Evolutionary conservation across 2,329 filamentous ascomycete genomes (phyloP).

Genomic region (Botrytis squamosa): DNA sequence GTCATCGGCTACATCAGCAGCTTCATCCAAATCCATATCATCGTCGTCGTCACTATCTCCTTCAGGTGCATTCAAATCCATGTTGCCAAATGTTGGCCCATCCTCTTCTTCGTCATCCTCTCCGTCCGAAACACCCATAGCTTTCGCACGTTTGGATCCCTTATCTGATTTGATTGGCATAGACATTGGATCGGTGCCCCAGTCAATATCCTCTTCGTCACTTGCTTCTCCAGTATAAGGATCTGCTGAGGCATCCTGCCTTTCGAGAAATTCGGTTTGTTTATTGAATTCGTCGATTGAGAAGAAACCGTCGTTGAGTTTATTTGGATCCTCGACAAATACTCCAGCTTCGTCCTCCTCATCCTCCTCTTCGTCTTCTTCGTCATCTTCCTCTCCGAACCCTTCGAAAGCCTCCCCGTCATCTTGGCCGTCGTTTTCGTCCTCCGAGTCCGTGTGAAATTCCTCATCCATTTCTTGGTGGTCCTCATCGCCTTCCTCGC

Average conservation of each 20-base stretch:
- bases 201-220: slow-evolving; percentile 86
- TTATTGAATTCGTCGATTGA: slow-evolving; percentile 97
- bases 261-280: slow-evolving; percentile 84
- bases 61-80: slow-evolving; percentile 70
- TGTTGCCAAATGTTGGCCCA: slow-evolving; percentile 80
- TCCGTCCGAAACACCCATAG: slow-evolving; percentile 39
- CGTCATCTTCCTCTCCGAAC: slow-evolving; percentile 38
- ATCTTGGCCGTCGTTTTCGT: slow-evolving; percentile 36
- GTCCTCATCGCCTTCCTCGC: slow-evolving; percentile 39
- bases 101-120: slow-evolving; percentile 60
- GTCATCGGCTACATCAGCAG: slow-evolving; percentile 52
- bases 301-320: slow-evolving; percentile 96
- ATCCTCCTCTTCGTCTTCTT: slow-evolving; percentile 49
- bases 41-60: slow-evolving; percentile 63
- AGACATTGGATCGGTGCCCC: slow-evolving; percentile 73
- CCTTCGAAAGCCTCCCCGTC: slow-evolving; percentile 39
- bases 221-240: slow-evolving; percentile 70
- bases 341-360: slow-evolving; percentile 52
- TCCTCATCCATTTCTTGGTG: slow-evolving; percentile 41
- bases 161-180: slow-evolving; percentile 36
- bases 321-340: slow-evolving; percentile 71
- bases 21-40: slow-evolving; percentile 52
- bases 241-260: slow-evolving; percentile 76
- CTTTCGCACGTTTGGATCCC: slow-evolving; percentile 38
- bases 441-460: slow-evolving; percentile 37